Evolutionary conservation across 176 grass and related monocot species (phyloP).

Genomic region (Pontederia crassipes): DNA sequence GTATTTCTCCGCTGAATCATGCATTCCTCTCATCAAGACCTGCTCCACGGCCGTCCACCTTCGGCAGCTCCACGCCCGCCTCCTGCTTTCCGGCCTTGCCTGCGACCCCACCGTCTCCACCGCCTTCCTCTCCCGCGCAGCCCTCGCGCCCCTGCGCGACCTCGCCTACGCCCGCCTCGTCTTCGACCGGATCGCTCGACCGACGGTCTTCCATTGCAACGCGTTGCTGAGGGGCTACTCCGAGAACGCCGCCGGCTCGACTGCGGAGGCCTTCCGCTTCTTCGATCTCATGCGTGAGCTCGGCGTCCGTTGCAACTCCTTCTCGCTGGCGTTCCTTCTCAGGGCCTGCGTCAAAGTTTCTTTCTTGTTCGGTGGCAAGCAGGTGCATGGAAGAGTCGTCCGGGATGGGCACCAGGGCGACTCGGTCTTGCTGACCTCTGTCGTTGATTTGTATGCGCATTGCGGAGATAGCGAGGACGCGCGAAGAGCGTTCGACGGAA

Average conservation of each 20-base stretch:
- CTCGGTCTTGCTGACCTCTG: slow-evolving; percentile 26
- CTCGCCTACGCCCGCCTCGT: slow-evolving; percentile 27
- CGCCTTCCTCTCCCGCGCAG: slow-evolving; percentile 30
- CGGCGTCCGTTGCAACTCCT: slow-evolving; percentile 48
- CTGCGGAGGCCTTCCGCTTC: slow-evolving; percentile 24
- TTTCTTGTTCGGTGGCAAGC: slow-evolving; percentile 14
- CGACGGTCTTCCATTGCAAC: slow-evolving; percentile 50
- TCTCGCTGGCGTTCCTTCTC: slow-evolving; percentile 52
- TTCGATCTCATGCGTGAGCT: slow-evolving; percentile 37
- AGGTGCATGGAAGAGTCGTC: slow-evolving; percentile 40
- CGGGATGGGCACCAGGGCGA: slow-evolving; percentile 29
- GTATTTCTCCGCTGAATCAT: not conserved
- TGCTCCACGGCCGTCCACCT: slow-evolving; percentile 28
- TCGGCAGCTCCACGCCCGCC: slow-evolving; percentile 14
- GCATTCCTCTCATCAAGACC: slow-evolving; percentile 25
- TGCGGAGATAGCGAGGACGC: slow-evolving; percentile 12
- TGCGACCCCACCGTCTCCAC: slow-evolving; percentile 7
- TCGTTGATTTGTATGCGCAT: slow-evolving; percentile 6
- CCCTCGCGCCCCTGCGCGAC: slow-evolving; percentile 20
- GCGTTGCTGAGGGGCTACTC: slow-evolving; percentile 30
- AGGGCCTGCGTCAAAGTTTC: slow-evolving; percentile 9
- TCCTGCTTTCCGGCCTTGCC: slow-evolving; percentile 30
- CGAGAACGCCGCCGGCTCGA: not conserved
- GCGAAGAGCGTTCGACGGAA: slow-evolving; percentile 43
- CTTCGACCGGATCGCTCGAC: slow-evolving; percentile 14